phyloP scores from a whole-genome alignment of 2,329 filamentous ascomycete genomes.

The Alternaria infectoria region DNA sequence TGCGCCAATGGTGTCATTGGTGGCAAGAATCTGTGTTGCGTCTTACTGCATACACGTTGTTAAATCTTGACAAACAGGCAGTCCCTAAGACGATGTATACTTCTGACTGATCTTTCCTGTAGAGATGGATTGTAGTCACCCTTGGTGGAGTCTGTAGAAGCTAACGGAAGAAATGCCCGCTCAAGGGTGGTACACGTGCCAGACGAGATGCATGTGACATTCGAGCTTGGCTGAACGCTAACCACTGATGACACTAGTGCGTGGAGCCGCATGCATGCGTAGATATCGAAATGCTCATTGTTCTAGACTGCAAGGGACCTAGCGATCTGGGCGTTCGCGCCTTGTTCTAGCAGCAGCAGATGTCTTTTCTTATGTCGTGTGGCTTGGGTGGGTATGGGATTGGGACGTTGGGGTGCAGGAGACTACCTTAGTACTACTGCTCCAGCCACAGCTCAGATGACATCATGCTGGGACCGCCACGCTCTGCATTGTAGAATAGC shows the following conservation, averaged over 20 bases:
- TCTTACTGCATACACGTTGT: too few species aligned
- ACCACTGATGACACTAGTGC: background rate
- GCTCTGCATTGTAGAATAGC: background rate
- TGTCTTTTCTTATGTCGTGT: background rate
- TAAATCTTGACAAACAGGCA: too few species aligned
- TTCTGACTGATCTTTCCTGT: too few species aligned
- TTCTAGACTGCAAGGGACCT: background rate
- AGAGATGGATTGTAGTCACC: too few species aligned
- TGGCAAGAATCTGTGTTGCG: too few species aligned
- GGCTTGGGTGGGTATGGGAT: background rate
- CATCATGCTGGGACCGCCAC: background rate
- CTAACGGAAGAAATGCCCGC: background rate
- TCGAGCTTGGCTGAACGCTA: background rate
- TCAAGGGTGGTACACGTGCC: background rate
- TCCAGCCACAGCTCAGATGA: background rate
- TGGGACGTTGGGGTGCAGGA: background rate
- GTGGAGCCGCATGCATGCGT: background rate
- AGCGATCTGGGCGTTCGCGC: background rate
- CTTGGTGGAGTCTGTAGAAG: too few species aligned
- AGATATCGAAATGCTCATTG: background rate
- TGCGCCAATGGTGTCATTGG: background rate
- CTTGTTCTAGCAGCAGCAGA: background rate
- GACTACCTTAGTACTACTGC: background rate
- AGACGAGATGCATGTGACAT: background rate
- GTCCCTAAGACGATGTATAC: too few species aligned